These are phyloP conservation scores for Boletus eberwhitei DNA, from an alignment of 768 basidiomycete species.

Conservation along the genomic window DNA sequence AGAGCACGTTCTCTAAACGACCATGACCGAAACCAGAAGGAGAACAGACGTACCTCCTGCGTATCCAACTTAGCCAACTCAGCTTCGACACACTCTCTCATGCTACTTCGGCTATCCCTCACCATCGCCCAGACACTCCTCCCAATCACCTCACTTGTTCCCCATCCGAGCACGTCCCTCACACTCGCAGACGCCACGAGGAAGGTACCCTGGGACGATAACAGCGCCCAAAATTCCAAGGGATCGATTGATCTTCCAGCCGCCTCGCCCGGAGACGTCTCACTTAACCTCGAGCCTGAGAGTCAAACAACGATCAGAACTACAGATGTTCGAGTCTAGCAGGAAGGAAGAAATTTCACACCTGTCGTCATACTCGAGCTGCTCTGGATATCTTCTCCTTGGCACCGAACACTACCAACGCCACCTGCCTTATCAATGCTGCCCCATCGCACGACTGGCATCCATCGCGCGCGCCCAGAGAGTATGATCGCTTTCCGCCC, in stretches of 20 bases:
- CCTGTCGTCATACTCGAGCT: constrained; percentile 22
- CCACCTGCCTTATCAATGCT: constrained; percentile 50
- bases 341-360: not conserved
- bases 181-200: constrained; percentile 49
- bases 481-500: constrained; percentile 93
- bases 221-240: constrained; percentile 54
- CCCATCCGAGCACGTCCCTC: constrained; percentile 66
- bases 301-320: not conserved
- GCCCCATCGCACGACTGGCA: constrained; percentile 62
- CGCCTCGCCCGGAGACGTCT: not conserved
- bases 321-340: not conserved
- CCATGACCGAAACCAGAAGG: not conserved
- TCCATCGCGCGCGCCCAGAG: constrained; percentile 70
- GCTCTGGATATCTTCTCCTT: not conserved
- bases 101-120: constrained; percentile 15
- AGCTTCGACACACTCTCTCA: constrained; percentile 25
- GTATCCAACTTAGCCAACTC: constrained; percentile 24
- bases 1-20: not conserved
- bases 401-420: not conserved
- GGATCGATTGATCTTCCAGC: constrained; percentile 2
- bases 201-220: constrained; percentile 43
- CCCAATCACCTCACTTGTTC: constrained; percentile 51
- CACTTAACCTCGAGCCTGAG: constrained; percentile 6
- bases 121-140: constrained; percentile 40
- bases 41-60: constrained; percentile 13